These are phyloP conservation scores for Penicillium sp. DNA, from an alignment of 2,329 filamentous ascomycete species.

Conservation along the genomic window DNA sequence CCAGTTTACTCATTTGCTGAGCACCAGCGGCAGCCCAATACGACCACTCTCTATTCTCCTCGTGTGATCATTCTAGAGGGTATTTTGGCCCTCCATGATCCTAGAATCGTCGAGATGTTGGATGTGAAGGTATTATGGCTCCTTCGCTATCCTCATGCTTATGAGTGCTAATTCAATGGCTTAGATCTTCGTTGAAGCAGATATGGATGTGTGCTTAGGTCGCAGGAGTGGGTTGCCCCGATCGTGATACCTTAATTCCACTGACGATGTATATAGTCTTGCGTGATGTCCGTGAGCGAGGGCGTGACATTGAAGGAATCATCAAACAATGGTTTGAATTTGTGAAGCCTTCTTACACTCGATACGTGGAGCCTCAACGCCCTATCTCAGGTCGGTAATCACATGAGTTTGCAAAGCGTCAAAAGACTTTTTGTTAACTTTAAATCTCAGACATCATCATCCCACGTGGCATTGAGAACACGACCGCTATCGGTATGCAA, in stretches of 20 bases:
- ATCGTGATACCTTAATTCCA: neutral
- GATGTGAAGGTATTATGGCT: constrained; percentile 67
- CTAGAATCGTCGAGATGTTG: constrained; percentile 70
- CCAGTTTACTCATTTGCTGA: constrained; percentile 92
- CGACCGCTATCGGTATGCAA: constrained; percentile 63
- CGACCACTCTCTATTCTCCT: constrained; percentile 86
- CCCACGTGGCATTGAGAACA: constrained; percentile 86
- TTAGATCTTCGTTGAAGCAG: constrained; percentile 89
- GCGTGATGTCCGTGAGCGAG: constrained; percentile 80
- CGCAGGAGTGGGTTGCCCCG: constrained; percentile 58
- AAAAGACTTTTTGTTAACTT: constrained; percentile 8
- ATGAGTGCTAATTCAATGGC: neutral
- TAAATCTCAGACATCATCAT: constrained; percentile 68
- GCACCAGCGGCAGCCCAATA: constrained; percentile 69
- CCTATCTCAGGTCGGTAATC: constrained; percentile 59
- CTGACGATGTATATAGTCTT: constrained; percentile 53
- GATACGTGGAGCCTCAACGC: constrained; percentile 84
- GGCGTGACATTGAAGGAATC: constrained; percentile 83
- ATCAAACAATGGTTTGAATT: constrained; percentile 97
- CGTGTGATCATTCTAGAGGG: constrained; percentile 93
- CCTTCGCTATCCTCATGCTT: neutral
- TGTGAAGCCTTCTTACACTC: constrained; percentile 94
- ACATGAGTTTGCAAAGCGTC: neutral
- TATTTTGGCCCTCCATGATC: constrained; percentile 88
- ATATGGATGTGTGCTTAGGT: constrained; percentile 85